Evolutionary conservation across 2,329 filamentous ascomycete species (phyloP).

Genomic region (Ramularia endophylla): DNA sequence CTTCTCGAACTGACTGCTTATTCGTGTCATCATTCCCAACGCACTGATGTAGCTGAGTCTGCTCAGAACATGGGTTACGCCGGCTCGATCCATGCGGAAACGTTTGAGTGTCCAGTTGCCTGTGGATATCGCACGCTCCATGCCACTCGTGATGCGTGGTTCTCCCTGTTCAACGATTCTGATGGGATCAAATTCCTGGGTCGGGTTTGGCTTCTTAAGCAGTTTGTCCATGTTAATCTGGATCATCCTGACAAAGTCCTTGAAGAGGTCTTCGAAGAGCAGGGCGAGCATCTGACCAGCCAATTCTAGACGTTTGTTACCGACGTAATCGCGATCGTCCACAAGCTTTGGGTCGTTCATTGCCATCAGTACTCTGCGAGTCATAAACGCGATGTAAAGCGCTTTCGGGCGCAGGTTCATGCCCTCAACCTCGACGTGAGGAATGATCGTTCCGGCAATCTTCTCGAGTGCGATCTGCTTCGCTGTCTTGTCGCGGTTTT

Average conservation of each 20-base stretch:
- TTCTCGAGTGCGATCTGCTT: constrained; percentile 91
- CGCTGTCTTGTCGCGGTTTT: constrained; percentile 66
- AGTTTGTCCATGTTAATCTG: constrained; percentile 95
- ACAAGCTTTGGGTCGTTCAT: constrained; percentile 83
- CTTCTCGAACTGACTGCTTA: constrained; percentile 98
- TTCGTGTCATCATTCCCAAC: constrained; percentile 98
- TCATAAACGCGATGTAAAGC: constrained; percentile 95
- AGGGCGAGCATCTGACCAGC: constrained; percentile 91
- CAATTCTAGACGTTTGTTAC: constrained; percentile 92
- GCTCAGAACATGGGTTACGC: constrained; percentile 93
- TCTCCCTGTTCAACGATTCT: constrained; percentile 79
- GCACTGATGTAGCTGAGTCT: constrained; percentile 94
- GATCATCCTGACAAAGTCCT: constrained; percentile 82
- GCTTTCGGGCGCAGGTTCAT: constrained; percentile 97
- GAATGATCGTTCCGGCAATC: constrained; percentile 85
- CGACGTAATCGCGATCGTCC: constrained; percentile 95
- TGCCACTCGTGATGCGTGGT: constrained; percentile 81
- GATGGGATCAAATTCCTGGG: constrained; percentile 80
- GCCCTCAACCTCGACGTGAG: constrained; percentile 85
- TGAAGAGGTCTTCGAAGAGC: constrained; percentile 96
- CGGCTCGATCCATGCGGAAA: constrained; percentile 97
- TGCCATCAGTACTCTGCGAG: constrained; percentile 90
- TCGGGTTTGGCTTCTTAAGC: constrained; percentile 85
- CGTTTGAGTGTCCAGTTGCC: constrained; percentile 98
- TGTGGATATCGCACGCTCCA: constrained; percentile 94